These are phyloP conservation scores for Boletus tylopilopsis DNA, from an alignment of 768 basidiomycete species.

Conservation along the genomic window DNA sequence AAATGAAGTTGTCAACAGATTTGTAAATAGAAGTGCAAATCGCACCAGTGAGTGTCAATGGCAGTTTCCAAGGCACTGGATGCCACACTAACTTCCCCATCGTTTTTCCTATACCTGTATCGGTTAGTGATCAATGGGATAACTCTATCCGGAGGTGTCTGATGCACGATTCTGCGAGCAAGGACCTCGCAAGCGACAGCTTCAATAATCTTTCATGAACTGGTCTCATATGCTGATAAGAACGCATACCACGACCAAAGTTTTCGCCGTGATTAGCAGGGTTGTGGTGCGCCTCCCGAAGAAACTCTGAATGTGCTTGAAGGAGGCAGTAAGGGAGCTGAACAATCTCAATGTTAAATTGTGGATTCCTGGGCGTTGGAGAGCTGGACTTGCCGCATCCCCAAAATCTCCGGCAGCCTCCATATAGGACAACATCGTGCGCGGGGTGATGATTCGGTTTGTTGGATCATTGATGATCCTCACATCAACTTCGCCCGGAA, in stretches of 20 bases:
- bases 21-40: neutral
- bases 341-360: too few species aligned
- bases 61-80: slow-evolving; percentile 82
- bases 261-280: slow-evolving; percentile 89
- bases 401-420: slow-evolving; percentile 84
- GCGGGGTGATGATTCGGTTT: slow-evolving; percentile 78
- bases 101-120: slow-evolving; percentile 64
- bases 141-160: slow-evolving; percentile 57
- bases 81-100: slow-evolving; percentile 73
- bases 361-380: neutral
- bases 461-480: slow-evolving; percentile 68
- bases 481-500: slow-evolving; percentile 78
- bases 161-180: slow-evolving; percentile 76
- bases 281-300: slow-evolving; percentile 76
- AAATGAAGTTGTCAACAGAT: neutral
- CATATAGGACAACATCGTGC: slow-evolving; percentile 71
- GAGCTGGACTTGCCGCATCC: slow-evolving; percentile 61
- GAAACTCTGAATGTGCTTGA: slow-evolving; percentile 73
- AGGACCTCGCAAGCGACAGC: slow-evolving; percentile 83
- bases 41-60: slow-evolving; percentile 87
- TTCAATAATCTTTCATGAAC: slow-evolving; percentile 25
- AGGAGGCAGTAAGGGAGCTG: slow-evolving; percentile 83
- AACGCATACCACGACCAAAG: slow-evolving; percentile 59
- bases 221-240: neutral
- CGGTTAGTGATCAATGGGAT: slow-evolving; percentile 74